These are phyloP conservation scores for Durio zibethinus DNA, from an alignment of 345 rosid genomes.

Conservation along the genomic window DNA sequence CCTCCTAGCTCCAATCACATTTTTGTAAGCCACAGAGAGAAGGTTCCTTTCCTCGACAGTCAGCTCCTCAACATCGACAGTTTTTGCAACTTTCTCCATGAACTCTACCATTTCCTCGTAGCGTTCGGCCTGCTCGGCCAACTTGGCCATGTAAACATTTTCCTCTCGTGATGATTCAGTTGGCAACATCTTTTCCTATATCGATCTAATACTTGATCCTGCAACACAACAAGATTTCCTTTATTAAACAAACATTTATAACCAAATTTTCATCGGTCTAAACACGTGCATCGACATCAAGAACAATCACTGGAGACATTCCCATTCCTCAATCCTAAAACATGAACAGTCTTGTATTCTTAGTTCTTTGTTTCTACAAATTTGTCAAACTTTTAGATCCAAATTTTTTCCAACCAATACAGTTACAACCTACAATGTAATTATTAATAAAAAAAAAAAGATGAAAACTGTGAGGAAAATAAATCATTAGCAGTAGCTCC, in stretches of 20 bases:
- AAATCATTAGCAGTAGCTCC: neutral
- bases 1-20: slow-evolving; percentile 94
- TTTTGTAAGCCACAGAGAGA: slow-evolving; percentile 95
- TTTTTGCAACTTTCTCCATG: slow-evolving; percentile 92
- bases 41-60: slow-evolving; percentile 95
- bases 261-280: neutral
- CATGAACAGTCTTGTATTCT: neutral
- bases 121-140: slow-evolving; percentile 99
- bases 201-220: slow-evolving; percentile 20
- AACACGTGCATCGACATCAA: neutral
- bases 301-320: neutral
- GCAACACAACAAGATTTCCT: slow-evolving; percentile 2
- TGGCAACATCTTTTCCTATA: slow-evolving; percentile 51
- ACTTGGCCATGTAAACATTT: slow-evolving; percentile 90
- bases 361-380: neutral
- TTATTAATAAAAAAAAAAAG: neutral
- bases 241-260: neutral
- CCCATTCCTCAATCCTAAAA: neutral
- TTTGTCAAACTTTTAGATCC: neutral
- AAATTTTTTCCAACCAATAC: neutral
- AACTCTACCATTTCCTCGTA: slow-evolving; percentile 97
- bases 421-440: neutral
- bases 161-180: slow-evolving; percentile 74
- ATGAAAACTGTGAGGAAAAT: neutral
- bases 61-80: slow-evolving; percentile 74